phyloP scores from a whole-genome alignment of 257 asterid genomes.

The Paraleonurus japonicus region DNA sequence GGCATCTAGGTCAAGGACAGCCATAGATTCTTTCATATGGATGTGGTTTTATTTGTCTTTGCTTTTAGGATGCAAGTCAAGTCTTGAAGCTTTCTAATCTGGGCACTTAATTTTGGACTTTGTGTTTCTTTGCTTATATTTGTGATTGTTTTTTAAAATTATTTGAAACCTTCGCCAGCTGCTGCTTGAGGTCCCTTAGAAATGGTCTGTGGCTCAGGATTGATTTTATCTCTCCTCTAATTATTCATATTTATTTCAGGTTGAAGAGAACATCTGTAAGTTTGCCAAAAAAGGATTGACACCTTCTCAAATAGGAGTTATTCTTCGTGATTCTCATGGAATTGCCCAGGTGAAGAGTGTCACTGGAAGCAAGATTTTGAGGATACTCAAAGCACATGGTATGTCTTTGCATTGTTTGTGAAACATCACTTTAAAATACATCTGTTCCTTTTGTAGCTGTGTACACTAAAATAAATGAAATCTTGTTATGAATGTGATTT shows the following conservation, averaged over 20 bases:
- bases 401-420: background rate
- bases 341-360: slow-evolving; percentile 53
- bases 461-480: background rate
- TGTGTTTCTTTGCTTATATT: background rate
- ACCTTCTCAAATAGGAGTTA: slow-evolving; percentile 50
- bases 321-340: slow-evolving; percentile 57
- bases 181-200: background rate
- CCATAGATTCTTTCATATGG: background rate
- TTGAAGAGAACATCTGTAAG: slow-evolving; percentile 45
- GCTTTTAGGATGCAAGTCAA: background rate
- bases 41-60: background rate
- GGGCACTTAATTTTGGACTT: background rate
- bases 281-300: slow-evolving; percentile 49
- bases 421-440: background rate
- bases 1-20: background rate
- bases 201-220: background rate
- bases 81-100: background rate
- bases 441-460: background rate
- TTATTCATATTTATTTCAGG: slow-evolving; percentile 25
- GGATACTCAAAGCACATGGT: slow-evolving; percentile 51
- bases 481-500: background rate
- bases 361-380: slow-evolving; percentile 48
- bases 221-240: background rate
- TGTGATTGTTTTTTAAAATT: background rate
- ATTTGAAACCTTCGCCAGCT: background rate